phyloP scores from a whole-genome alignment of 2,329 filamentous ascomycete species.

The Phyllosticta ampelicida region DNA sequence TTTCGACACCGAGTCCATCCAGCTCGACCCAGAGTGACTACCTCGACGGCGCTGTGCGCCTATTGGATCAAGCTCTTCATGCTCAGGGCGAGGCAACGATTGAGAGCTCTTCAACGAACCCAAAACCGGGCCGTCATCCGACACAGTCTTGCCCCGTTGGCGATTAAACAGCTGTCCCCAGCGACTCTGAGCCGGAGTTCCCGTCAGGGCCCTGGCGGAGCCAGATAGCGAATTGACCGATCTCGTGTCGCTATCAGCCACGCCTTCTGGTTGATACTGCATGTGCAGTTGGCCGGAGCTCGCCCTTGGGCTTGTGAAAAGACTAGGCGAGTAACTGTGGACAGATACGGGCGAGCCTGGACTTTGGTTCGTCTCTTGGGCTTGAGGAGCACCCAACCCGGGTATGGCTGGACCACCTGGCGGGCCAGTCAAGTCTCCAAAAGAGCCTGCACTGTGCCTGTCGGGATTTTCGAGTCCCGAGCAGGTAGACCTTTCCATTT shows the following conservation, averaged over 20 bases:
- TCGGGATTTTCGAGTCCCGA: conserved; percentile 23
- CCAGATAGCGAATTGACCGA: conserved; percentile 38
- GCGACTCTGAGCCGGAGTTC: conserved; percentile 30
- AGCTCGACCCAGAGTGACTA: conserved; percentile 41
- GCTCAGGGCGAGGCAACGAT: conserved; percentile 56
- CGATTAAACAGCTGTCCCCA: conserved; percentile 53
- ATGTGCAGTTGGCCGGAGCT: conserved; percentile 34
- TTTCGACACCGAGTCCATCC: conserved; percentile 40
- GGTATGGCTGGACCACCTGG: conserved; percentile 25
- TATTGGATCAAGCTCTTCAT: conserved; percentile 35
- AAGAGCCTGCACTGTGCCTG: conserved; percentile 20
- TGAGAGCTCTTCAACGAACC: conserved; percentile 60
- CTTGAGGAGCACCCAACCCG: conserved; percentile 33
- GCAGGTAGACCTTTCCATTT: conserved; percentile 41
- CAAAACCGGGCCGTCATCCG: conserved; percentile 52
- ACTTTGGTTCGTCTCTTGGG: conserved; percentile 21
- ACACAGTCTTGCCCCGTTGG: conserved; percentile 49
- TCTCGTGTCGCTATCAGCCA: conserved; percentile 34
- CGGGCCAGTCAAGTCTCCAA: conserved; percentile 12
- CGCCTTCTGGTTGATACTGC: conserved; percentile 29
- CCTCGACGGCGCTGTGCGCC: conserved; percentile 45
- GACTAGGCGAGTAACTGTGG: conserved; percentile 33
- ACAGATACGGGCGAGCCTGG: conserved; percentile 34
- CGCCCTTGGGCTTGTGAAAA: conserved; percentile 38
- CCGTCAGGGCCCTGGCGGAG: conserved; percentile 37